Base-by-base conservation (phyloP, 306 rosid species). In the Cucurbita maxima region DNA sequence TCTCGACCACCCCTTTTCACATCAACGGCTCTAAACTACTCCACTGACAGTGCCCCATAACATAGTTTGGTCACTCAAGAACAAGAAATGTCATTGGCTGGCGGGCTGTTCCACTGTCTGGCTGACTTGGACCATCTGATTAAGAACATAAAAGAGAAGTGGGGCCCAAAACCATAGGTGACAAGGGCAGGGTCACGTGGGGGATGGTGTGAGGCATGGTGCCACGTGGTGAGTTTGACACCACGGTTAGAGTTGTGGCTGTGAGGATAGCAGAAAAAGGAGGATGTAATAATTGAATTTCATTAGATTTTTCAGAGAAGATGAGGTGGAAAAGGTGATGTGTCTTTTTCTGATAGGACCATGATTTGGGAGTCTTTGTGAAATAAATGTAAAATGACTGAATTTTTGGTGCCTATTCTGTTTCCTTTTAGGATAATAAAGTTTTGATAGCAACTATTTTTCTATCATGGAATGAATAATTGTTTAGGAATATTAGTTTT, bases 1-100 rank as follows among this genome's bases (percentile, higher is more conserved):
- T 91, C 78, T 83, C 89, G 76, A 71, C 61, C 78, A 79, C 83
- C 73, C 96, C 92, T 77, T 84, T 89, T 54, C 76, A 74, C 50
- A 66, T 44, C 77, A 72, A 72, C 67, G 76, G 86, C 68, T 81
- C 83, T 20, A 74, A 37, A 48, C 80, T 53, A 37, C 6, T 59
- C 50, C 14, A 30, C 55, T 76, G 80, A 80, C 58, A 10, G 60
- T 43, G 22, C 50, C 4, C 16, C 48, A 62, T n/a, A 8, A 10
- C 47, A 53, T 10, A 18, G 34, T 16, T 37, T 19, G 66, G 68
- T 61, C 69, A 61, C 76, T 47, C 5, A 11, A 47, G 12, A 10
- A 11, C 12, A 47, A 11, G 19, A 44, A 44, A 3, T 66, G 53
- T 10, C 5, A 60, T 36, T 58, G 34, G 66, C 22, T 56, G 50